These are phyloP conservation scores for Xerophyta viscosa DNA, from an alignment of 106 monocot species.

Conservation along the genomic window DNA sequence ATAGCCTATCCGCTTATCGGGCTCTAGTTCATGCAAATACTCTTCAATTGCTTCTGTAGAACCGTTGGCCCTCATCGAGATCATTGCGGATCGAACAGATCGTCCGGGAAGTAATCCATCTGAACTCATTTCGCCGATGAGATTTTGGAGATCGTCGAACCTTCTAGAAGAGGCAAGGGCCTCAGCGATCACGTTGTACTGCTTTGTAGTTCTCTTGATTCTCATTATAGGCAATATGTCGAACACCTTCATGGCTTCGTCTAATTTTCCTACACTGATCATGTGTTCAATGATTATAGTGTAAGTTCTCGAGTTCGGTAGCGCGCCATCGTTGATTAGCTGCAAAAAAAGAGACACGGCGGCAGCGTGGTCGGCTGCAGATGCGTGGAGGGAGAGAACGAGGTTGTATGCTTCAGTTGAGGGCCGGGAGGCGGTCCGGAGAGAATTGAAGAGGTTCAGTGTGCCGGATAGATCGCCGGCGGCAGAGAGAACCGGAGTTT, in stretches of 20 bases:
- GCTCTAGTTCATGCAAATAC: slow-evolving; percentile 33
- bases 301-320: slow-evolving; percentile 79
- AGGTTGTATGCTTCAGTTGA: slow-evolving; percentile 78
- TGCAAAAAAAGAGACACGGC: slow-evolving; percentile 39
- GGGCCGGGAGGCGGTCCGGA: slow-evolving; percentile 40
- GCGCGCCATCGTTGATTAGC: slow-evolving; percentile 55
- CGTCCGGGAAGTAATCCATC: slow-evolving; percentile 67
- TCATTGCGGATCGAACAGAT: slow-evolving; percentile 36
- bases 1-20: slow-evolving; percentile 53
- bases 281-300: slow-evolving; percentile 70
- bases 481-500: slow-evolving; percentile 52
- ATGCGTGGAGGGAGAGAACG: slow-evolving; percentile 45
- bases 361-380: slow-evolving; percentile 17
- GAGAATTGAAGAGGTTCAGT: slow-evolving; percentile 22
- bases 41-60: slow-evolving; percentile 36
- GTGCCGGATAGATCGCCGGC: slow-evolving; percentile 46
- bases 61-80: slow-evolving; percentile 46
- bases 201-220: slow-evolving; percentile 51
- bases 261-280: slow-evolving; percentile 26
- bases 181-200: slow-evolving; percentile 61
- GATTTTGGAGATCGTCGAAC: slow-evolving; percentile 22
- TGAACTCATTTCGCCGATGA: slow-evolving; percentile 44
- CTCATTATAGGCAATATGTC: slow-evolving; percentile 50
- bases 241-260: slow-evolving; percentile 56
- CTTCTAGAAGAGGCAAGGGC: slow-evolving; percentile 19